phyloP scores from a whole-genome alignment of 2,329 filamentous ascomycete genomes.

The Pyricularia sp. region DNA sequence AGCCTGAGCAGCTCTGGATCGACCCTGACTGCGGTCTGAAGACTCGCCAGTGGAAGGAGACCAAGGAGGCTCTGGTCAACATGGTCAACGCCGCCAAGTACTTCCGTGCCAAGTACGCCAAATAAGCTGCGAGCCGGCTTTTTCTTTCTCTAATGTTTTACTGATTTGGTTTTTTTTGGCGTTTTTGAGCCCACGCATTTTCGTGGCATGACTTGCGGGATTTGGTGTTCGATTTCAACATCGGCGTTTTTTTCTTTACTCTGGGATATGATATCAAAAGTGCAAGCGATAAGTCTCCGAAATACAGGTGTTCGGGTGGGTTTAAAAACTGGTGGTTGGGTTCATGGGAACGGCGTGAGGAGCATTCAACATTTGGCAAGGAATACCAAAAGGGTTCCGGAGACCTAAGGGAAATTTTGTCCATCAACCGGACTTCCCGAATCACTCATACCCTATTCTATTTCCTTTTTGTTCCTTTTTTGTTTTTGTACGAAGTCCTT shows the following conservation, averaged over 20 bases:
- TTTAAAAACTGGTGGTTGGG: background rate
- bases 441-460: background rate
- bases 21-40: slow-evolving; percentile 99
- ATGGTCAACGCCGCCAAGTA: slow-evolving; percentile 97
- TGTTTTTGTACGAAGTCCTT: slow-evolving; percentile 8
- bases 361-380: slow-evolving; percentile 11
- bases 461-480: background rate
- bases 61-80: slow-evolving; percentile 90
- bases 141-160: slow-evolving; percentile 3
- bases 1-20: slow-evolving; percentile 98
- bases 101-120: slow-evolving; percentile 84
- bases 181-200: slow-evolving; percentile 3
- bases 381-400: slow-evolving; percentile 7
- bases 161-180: background rate
- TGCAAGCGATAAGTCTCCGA: slow-evolving; percentile 1
- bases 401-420: slow-evolving; percentile 4
- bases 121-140: slow-evolving; percentile 31
- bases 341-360: slow-evolving; percentile 3
- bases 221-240: slow-evolving; percentile 46
- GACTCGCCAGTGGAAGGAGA: slow-evolving; percentile 98
- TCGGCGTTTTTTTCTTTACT: slow-evolving; percentile 36
- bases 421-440: slow-evolving; percentile 9
- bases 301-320: slow-evolving; percentile 2
- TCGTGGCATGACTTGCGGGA: slow-evolving; percentile 3
- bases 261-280: slow-evolving; percentile 1